phyloP scores from a whole-genome alignment of 192 early-diverging fungal species.

The Coemansia biformis region DNA sequence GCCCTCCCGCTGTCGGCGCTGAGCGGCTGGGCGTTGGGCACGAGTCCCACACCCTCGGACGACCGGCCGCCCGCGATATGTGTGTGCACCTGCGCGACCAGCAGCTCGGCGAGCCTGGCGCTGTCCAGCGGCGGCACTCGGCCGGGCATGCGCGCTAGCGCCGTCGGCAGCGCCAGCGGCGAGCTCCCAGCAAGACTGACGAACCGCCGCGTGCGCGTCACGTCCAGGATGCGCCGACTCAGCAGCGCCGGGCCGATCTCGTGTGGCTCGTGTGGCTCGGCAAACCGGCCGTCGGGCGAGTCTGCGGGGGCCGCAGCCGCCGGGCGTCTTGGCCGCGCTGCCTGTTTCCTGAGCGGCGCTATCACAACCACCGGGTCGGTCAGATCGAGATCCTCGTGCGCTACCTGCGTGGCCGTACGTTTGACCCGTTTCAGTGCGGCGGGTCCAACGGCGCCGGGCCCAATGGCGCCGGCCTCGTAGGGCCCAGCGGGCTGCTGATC shows the following conservation, averaged over 20 bases:
- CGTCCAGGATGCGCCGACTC: constrained; percentile 8
- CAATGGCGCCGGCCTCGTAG: too few species aligned
- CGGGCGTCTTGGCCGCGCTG: background rate
- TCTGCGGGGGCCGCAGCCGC: background rate
- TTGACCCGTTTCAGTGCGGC: too few species aligned
- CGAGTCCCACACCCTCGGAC: background rate
- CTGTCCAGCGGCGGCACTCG: constrained; percentile 9
- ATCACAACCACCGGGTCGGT: background rate
- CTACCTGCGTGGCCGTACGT: too few species aligned
- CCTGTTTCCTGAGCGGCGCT: background rate
- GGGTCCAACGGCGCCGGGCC: too few species aligned
- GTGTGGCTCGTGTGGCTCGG: constrained; percentile 2
- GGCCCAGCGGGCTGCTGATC: background rate
- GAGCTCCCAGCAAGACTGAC: constrained; percentile 1
- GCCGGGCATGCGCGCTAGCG: constrained; percentile 5
- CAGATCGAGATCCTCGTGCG: constrained; percentile 1
- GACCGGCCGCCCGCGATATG: constrained; percentile 1
- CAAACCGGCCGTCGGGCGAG: background rate
- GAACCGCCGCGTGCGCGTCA: constrained; percentile 7
- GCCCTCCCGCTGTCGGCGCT: background rate
- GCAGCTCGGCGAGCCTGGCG: constrained; percentile 8
- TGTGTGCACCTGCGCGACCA: constrained; percentile 8
- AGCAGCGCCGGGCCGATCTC: constrained; percentile 2
- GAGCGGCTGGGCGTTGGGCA: constrained; percentile 3
- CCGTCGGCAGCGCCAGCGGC: constrained; percentile 7